phyloP scores from a whole-genome alignment of 495 filamentous ascomycete genomes.

The Mycothermus thermophilus region DNA sequence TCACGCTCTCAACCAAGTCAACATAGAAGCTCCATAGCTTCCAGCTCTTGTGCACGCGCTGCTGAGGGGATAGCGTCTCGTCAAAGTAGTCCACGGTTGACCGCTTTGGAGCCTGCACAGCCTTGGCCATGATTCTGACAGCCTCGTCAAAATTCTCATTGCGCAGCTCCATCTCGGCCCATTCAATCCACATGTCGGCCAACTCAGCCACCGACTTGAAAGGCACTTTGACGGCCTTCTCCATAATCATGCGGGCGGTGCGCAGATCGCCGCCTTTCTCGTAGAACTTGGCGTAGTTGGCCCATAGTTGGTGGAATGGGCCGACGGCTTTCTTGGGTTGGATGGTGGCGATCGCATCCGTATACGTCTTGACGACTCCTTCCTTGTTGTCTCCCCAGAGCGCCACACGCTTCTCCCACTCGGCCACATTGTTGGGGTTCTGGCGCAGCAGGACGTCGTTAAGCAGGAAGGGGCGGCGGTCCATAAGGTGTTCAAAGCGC shows the following conservation, averaged over 20 bases:
- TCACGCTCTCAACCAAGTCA: slow-evolving; percentile 89
- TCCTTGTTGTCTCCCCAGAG: slow-evolving; percentile 90
- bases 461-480: slow-evolving; percentile 86
- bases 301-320: slow-evolving; percentile 88
- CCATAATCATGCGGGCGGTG: slow-evolving; percentile 82
- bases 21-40: slow-evolving; percentile 99
- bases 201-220: slow-evolving; percentile 92
- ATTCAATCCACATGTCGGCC: slow-evolving; percentile 97
- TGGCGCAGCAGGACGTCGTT: slow-evolving; percentile 94
- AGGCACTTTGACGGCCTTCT: slow-evolving; percentile 94
- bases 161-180: slow-evolving; percentile 94
- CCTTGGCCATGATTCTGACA: slow-evolving; percentile 91
- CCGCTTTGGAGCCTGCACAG: slow-evolving; percentile 84
- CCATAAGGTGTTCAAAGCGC: slow-evolving; percentile 96
- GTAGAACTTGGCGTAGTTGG: slow-evolving; percentile 96
- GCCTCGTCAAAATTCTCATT: slow-evolving; percentile 93
- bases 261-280: slow-evolving; percentile 76
- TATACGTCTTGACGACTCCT: slow-evolving; percentile 90
- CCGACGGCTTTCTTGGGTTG: slow-evolving; percentile 92
- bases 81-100: slow-evolving; percentile 98
- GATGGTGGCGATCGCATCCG: slow-evolving; percentile 82
- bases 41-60: slow-evolving; percentile 98
- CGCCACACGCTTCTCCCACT: slow-evolving; percentile 93
- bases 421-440: slow-evolving; percentile 89
- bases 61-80: slow-evolving; percentile 84